Evolutionary conservation across 495 filamentous ascomycete species (phyloP), one percentile per base, ranked within the genome.

Genomic region (Penicillium waksmanii): DNA sequence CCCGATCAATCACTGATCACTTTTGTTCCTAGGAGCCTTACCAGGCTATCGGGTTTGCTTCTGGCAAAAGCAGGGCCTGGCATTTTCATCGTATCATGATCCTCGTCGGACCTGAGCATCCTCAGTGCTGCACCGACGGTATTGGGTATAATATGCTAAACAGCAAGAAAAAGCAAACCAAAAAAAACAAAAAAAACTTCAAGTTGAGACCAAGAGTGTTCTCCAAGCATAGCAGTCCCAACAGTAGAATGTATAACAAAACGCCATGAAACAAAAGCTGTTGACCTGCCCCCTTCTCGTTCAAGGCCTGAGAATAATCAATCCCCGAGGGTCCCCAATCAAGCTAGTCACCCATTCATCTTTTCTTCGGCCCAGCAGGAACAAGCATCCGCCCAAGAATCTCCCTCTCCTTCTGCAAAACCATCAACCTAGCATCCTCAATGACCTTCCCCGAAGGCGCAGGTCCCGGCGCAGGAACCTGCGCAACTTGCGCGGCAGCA

Each of bases 351-450:
- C 1, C 10, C 12, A 38, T 38, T 38, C 36, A 77, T 51, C 66
- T 75, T 62, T 72, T 74, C 34, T 47, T 51, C 15, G 66, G 59
- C 42, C 60, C 67, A 58, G 67, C 62, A 56, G 66, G 64, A 42
- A 71, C 67, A 59, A 80, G 69, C 70, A 80, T 71, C 57, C 65
- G 69, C 34, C 57, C 68, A 40, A 80, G 48, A 2, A 71, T 70
- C 62, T 79, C 75, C 57, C 78, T 72, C 69, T 80, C 78, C 64
- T 68, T 78, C 57, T 73, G 62, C 54, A 80, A 64, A 27, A 74
- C 76, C 67, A 77, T 66, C 67, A 80, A 65, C 60, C 78, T 70
- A 55, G 78, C 78, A 69, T 79, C 78, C 61, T 80, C 78, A 63
- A 79, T 71, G 11, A 72, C 58, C 57, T 69, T 73, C 5, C 72